Evolutionary conservation across 139 green algal genomes (phyloP).

Genomic region (Coccomyxa sp.): DNA sequence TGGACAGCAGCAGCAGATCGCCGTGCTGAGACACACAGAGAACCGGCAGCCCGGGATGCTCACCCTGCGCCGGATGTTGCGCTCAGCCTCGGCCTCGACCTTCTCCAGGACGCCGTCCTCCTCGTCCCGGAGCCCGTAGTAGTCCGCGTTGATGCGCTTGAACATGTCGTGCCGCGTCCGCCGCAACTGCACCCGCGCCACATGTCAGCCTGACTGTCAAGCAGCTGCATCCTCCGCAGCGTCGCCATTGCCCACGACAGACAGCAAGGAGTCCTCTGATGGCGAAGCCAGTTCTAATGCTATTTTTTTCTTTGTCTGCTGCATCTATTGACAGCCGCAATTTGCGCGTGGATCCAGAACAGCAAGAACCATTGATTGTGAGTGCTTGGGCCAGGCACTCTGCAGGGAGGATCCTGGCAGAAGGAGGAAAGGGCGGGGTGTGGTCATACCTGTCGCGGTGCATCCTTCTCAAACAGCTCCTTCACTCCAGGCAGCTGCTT

Average conservation of each 20-base stretch:
- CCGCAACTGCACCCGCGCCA: too few relatives aligned
- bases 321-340: too few relatives aligned
- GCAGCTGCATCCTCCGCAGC: too few relatives aligned
- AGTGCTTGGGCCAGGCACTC: too few relatives aligned
- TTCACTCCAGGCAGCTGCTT: constrained; percentile 96
- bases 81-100: constrained; percentile 74
- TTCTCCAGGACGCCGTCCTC: constrained; percentile 86
- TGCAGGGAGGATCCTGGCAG: too few relatives aligned
- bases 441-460: constrained; percentile 46
- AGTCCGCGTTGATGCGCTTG: constrained; percentile 89
- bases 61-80: constrained; percentile 50
- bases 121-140: constrained; percentile 97
- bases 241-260: too few relatives aligned
- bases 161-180: constrained; percentile 82
- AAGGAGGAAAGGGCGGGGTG: not conserved
- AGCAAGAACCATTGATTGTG: too few relatives aligned
- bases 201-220: too few relatives aligned
- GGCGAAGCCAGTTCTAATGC: too few relatives aligned
- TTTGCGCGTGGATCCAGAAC: too few relatives aligned
- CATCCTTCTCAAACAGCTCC: constrained; percentile 95
- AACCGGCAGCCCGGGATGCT: not conserved
- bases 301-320: too few relatives aligned
- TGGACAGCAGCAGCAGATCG: not conserved
- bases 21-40: not conserved
- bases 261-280: too few relatives aligned